A percentile compares a stretch with the other conserved stretches of the same genome.
These are phyloP conservation scores for Niebla homalea DNA, from an alignment of 495 filamentous ascomycete genomes.

Conservation along the genomic window DNA sequence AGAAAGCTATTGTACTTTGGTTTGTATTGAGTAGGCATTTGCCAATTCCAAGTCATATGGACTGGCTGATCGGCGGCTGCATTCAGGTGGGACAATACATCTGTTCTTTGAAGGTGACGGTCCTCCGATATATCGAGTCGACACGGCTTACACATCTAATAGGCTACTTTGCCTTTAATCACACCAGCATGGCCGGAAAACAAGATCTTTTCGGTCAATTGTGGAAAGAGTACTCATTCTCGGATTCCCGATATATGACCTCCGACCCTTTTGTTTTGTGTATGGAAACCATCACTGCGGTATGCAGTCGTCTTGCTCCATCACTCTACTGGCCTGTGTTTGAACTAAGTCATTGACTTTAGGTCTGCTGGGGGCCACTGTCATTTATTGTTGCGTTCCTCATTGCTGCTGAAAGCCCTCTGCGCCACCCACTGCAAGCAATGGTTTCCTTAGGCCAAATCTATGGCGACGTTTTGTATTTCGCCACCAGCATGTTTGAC, in stretches of 20 bases:
- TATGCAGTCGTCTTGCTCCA: slow-evolving; percentile 28
- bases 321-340: background rate
- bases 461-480: slow-evolving; percentile 79
- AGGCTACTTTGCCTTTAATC: slow-evolving; percentile 68
- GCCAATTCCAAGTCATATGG: background rate
- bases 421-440: slow-evolving; percentile 59
- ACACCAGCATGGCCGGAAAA: slow-evolving; percentile 40
- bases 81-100: slow-evolving; percentile 51
- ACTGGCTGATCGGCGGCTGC: background rate
- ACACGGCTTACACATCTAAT: background rate
- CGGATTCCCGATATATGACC: slow-evolving; percentile 72
- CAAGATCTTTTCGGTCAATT: slow-evolving; percentile 62
- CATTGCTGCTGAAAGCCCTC: slow-evolving; percentile 42
- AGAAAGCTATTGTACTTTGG: slow-evolving; percentile 50
- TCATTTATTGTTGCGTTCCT: slow-evolving; percentile 52
- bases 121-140: background rate
- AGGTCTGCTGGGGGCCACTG: slow-evolving; percentile 70
- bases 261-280: slow-evolving; percentile 69
- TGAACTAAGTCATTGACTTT: background rate
- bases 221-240: slow-evolving; percentile 81
- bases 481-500: slow-evolving; percentile 64
- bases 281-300: slow-evolving; percentile 71
- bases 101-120: slow-evolving; percentile 60
- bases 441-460: slow-evolving; percentile 67
- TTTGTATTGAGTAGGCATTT: slow-evolving; percentile 45